A percentile compares a stretch with the other conserved stretches of the same genome.
Evolutionary conservation across 2,329 filamentous ascomycete genomes (phyloP).

Genomic region (Rachicladosporium sp.): DNA sequence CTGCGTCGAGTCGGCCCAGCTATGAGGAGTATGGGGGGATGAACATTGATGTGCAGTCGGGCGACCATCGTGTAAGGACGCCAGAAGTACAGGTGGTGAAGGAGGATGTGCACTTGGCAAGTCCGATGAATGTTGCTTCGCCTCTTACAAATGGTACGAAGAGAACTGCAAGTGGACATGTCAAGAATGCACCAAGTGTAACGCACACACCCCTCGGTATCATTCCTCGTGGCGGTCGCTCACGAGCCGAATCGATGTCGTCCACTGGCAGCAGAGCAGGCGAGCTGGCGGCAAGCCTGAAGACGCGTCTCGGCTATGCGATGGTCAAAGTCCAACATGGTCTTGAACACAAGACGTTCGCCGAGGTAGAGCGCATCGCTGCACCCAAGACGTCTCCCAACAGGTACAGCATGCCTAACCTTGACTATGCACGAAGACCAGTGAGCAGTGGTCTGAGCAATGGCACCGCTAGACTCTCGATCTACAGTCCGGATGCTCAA

Average conservation of each 20-base stretch:
- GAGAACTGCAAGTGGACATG: constrained; percentile 61
- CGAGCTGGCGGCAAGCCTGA: constrained; percentile 74
- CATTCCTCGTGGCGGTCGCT: constrained; percentile 40
- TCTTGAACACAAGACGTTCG: constrained; percentile 67
- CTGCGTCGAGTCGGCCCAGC: constrained; percentile 9
- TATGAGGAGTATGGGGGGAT: not conserved
- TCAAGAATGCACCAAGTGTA: constrained; percentile 47
- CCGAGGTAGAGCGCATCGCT: constrained; percentile 63
- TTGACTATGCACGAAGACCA: constrained; percentile 16
- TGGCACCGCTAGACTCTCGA: constrained; percentile 15
- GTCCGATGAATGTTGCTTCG: constrained; percentile 30
- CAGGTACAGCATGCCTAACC: constrained; percentile 15
- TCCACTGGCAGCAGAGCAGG: constrained; percentile 59
- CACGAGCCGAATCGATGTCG: constrained; percentile 58
- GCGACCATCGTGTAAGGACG: constrained; percentile 5
- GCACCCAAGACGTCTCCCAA: constrained; percentile 44
- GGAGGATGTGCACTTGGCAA: constrained; percentile 18
- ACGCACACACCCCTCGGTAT: constrained; percentile 16
- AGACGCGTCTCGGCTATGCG: constrained; percentile 77
- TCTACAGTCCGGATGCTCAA: constrained; percentile 9
- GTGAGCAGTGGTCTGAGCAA: constrained; percentile 17
- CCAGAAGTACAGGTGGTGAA: constrained; percentile 10
- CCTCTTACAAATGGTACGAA: constrained; percentile 46
- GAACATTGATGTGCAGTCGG: not conserved
- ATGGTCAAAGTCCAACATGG: constrained; percentile 88